Evolutionary conservation across 140 eudicot genomes (phyloP).

Genomic region (Flaveria floridana): DNA sequence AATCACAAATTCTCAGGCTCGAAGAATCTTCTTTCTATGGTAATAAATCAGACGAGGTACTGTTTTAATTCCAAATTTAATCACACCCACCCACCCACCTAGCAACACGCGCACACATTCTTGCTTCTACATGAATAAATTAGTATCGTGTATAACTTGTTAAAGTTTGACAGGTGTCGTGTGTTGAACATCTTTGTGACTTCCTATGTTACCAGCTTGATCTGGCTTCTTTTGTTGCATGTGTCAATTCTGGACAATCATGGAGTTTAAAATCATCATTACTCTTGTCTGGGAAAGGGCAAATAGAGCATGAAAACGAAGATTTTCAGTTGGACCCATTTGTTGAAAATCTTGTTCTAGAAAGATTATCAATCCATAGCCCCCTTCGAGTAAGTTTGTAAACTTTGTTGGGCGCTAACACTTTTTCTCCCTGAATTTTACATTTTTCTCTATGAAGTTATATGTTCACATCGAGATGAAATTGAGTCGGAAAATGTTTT

Average conservation of each 20-base stretch:
- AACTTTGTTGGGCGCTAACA: conserved; percentile 16
- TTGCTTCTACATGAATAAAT: conserved; percentile 15
- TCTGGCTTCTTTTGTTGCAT: conserved; percentile 94
- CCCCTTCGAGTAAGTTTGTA: conserved; percentile 76
- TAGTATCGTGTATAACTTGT: conserved; percentile 27
- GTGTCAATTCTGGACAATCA: conserved; percentile 86
- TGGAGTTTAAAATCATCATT: conserved; percentile 84
- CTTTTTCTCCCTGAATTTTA: conserved; percentile 1
- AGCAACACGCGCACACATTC: neutral
- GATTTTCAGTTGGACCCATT: conserved; percentile 70
- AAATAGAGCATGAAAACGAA: conserved; percentile 43
- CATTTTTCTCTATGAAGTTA: conserved; percentile 7
- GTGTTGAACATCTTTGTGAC: conserved; percentile 87
- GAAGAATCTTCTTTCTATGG: conserved; percentile 79
- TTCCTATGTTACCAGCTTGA: conserved; percentile 89
- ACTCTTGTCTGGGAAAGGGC: conserved; percentile 74
- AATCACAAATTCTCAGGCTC: conserved; percentile 75
- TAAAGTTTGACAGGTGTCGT: conserved; percentile 60
- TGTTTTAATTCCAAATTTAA: conserved; percentile 13
- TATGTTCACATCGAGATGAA: conserved; percentile 9
- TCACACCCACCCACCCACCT: neutral
- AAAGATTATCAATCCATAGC: conserved; percentile 86
- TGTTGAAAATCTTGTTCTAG: conserved; percentile 93
- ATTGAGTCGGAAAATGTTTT: conserved; percentile 2
- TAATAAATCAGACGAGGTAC: conserved; percentile 74